Evolutionary conservation across 768 basidiomycete species (phyloP).

Genomic region (Amanita jacksonii): DNA sequence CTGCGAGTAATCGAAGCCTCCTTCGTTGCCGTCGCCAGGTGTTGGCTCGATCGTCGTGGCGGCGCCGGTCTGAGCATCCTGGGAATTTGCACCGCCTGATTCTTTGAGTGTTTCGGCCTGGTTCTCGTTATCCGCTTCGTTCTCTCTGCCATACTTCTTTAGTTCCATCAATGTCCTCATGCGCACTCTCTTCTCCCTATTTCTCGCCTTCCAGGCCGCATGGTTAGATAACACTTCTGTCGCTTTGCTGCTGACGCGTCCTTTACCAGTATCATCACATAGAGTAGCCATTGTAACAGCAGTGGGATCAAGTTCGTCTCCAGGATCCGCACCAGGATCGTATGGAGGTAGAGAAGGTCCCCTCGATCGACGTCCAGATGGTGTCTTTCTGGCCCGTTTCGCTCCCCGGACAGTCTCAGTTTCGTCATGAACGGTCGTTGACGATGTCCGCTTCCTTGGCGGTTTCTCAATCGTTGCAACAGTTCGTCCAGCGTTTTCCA

Average conservation of each 20-base stretch:
- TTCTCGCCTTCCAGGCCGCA: conserved; percentile 60
- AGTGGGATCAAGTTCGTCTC: conserved; percentile 77
- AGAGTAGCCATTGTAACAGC: conserved; percentile 73
- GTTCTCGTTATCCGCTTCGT: conserved; percentile 32
- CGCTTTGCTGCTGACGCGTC: conserved; percentile 72
- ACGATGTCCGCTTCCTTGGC: conserved; percentile 15
- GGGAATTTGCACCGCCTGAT: conserved; percentile 12
- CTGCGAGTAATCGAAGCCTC: conserved; percentile 64
- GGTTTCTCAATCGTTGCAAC: conserved; percentile 1
- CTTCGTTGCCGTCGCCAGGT: conserved; percentile 41
- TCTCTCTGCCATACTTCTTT: conserved; percentile 59
- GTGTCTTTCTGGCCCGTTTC: conserved; percentile 20
- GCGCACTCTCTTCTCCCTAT: conserved; percentile 53
- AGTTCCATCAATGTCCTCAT: conserved; percentile 59
- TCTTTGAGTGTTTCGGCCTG: conserved; percentile 10
- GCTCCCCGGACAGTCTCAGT: conserved; percentile 9
- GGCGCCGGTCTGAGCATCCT: not conserved
- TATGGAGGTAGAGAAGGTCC: conserved; percentile 45
- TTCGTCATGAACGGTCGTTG: conserved; percentile 10
- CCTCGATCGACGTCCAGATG: conserved; percentile 26
- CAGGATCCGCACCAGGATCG: conserved; percentile 52
- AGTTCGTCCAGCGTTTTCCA: not conserved
- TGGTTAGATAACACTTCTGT: conserved; percentile 63
- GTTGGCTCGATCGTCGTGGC: conserved; percentile 16
- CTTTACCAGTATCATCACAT: conserved; percentile 70